Evolutionary conservation across 2,329 filamentous ascomycete genomes (phyloP), one percentile per base, ranked within the genome.

Genomic region (Furcasterigmium sp.): DNA sequence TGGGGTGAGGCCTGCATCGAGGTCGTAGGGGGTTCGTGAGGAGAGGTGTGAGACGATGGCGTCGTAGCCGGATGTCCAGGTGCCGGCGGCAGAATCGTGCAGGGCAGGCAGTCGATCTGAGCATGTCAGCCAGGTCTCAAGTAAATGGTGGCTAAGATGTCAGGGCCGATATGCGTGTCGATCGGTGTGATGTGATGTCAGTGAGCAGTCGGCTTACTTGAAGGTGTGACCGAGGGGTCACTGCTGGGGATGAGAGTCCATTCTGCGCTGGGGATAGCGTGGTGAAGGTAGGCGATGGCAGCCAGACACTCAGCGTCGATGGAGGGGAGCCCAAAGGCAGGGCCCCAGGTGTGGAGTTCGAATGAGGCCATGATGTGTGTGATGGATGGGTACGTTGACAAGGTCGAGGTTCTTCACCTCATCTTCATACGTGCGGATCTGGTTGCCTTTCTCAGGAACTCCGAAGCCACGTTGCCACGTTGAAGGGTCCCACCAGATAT

Each of bases 231-330:
- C 34, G 80, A 79, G 42, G 84, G 77, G 62, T 91, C 82, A 62
- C 85, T 88, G 59, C 79, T 85, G 36, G 84, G 78, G 51, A 93
- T 69, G 49, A 94, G 68, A 49, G 76, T 72, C 85, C 86, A 95
- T 37, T 60, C 59, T 53, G 77, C 66, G 38, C 70, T 65, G 44
- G 78, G 75, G 19, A 87, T 69, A 45, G 75, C 75, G 54, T 80
- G 71, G 47, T 80, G 76, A 45, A 95, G 73, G 60, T 91, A 91
- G 42, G 87, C 81, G 52, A 95, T 81, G 35, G 85, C 75, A 21
- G 91, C 91, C 47, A 95, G 79, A 60, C 91, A 97, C 70, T 95
- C 87, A 37, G 91, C 75, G 57, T 97, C 91, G 56, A 97, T 85
- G 35, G 93, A 97, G 13, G 91, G 84, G 36, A 96, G 78, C 32